Conservation (phyloP, 257 asterid species). For the Linderniella brevidens region DNA sequence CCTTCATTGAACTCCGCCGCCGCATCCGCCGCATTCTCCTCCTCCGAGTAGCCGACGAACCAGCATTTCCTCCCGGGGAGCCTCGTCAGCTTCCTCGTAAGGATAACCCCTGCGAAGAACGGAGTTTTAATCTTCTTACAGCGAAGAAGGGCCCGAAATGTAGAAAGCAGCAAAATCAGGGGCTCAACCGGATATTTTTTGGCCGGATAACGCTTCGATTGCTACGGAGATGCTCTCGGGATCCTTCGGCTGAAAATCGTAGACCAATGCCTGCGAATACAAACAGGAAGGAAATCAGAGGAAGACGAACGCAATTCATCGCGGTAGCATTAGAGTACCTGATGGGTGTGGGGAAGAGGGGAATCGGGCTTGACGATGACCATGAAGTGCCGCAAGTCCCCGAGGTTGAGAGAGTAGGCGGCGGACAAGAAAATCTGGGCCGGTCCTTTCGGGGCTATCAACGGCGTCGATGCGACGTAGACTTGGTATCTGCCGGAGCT, state of each 20-base stretch:
- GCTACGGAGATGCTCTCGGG: constrained; percentile 57
- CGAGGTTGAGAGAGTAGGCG: constrained; percentile 37
- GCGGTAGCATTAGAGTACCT: constrained; percentile 11
- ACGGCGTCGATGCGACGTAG: constrained; percentile 48
- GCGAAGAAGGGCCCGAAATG: not conserved
- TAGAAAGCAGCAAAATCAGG: not conserved
- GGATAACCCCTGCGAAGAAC: constrained; percentile 37
- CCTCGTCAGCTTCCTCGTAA: constrained; percentile 29
- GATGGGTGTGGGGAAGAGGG: constrained; percentile 9
- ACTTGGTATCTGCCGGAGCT: constrained; percentile 30
- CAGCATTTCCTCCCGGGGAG: constrained; percentile 54
- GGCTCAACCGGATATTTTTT: constrained; percentile 32
- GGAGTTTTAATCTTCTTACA: not conserved
- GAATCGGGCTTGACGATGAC: constrained; percentile 41
- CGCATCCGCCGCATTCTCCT: constrained; percentile 16
- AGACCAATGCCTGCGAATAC: constrained; percentile 23
- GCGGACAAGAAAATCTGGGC: constrained; percentile 43
- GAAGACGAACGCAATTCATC: not conserved
- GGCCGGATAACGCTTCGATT: constrained; percentile 41
- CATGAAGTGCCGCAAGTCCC: constrained; percentile 60
- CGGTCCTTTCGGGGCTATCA: constrained; percentile 49
- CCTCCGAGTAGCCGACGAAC: constrained; percentile 46
- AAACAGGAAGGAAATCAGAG: not conserved
- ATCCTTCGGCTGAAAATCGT: constrained; percentile 70
- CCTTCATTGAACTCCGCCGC: constrained; percentile 29